These are phyloP conservation scores for Laguncularia racemosa DNA, from an alignment of 345 rosid genomes.

Conservation along the genomic window DNA sequence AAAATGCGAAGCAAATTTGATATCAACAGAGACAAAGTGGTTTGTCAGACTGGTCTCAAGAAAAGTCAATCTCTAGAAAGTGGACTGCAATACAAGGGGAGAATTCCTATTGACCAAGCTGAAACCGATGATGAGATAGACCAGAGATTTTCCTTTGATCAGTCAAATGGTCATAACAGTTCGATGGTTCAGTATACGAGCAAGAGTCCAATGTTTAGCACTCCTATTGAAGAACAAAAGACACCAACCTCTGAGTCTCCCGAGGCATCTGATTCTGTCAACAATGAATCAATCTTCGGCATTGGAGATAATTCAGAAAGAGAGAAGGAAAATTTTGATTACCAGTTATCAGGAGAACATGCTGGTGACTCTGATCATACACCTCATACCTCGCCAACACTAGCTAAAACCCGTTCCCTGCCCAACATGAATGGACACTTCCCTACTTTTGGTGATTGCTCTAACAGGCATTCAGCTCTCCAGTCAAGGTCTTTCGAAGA, in stretches of 20 bases:
- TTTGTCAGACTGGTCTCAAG: slow-evolving; percentile 31
- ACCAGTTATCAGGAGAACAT: slow-evolving; percentile 29
- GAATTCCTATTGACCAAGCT: slow-evolving; percentile 22
- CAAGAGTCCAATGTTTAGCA: slow-evolving; percentile 23
- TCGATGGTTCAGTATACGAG: slow-evolving; percentile 16
- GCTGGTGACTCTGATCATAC: slow-evolving; percentile 29
- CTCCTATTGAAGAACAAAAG: slow-evolving; percentile 21
- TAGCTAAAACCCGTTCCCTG: slow-evolving; percentile 51
- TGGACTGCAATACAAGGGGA: slow-evolving; percentile 42
- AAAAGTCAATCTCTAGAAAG: slow-evolving; percentile 72
- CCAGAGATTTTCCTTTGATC: slow-evolving; percentile 36
- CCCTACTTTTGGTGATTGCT: slow-evolving; percentile 23
- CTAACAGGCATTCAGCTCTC: slow-evolving; percentile 23
- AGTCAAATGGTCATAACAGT: slow-evolving; percentile 35
- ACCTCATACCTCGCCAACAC: slow-evolving; percentile 26
- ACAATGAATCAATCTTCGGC: slow-evolving; percentile 43
- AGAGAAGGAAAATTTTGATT: slow-evolving; percentile 38
- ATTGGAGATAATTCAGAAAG: slow-evolving; percentile 54
- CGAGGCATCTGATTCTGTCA: slow-evolving; percentile 31
- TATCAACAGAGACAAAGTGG: slow-evolving; percentile 15
- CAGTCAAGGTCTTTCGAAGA: slow-evolving; percentile 61
- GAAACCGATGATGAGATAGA: slow-evolving; percentile 37
- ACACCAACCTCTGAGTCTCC: slow-evolving; percentile 31
- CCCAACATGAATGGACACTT: slow-evolving; percentile 33
- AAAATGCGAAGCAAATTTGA: slow-evolving; percentile 29